phyloP scores from a whole-genome alignment of 177 flowering plant species.

The Tripterygium wilfordii region DNA sequence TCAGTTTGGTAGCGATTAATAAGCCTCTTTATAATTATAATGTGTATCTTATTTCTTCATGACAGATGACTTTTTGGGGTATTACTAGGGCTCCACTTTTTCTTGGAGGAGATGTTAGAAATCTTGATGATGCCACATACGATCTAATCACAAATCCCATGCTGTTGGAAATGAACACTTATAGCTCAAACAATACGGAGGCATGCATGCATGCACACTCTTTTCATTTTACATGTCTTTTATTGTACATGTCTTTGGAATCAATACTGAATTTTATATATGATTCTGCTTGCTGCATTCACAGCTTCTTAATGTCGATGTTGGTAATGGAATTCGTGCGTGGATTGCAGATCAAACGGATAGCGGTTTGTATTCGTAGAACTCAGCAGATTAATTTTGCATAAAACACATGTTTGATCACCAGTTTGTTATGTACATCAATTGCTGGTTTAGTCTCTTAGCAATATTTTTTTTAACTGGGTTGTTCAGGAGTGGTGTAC shows the following conservation, averaged over 20 bases:
- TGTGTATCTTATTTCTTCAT: too few relatives aligned
- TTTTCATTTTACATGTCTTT: background rate
- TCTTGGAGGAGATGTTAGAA: constrained; percentile 88
- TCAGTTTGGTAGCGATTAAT: background rate
- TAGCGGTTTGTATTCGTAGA: constrained; percentile 36
- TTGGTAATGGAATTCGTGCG: constrained; percentile 48
- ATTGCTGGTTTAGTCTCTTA: too few relatives aligned
- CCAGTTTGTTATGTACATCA: background rate
- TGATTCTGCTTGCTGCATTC: constrained; percentile 13
- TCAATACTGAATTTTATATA: too few relatives aligned
- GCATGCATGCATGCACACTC: constrained; percentile 26
- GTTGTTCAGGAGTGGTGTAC: constrained; percentile 57
- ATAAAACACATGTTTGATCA: background rate
- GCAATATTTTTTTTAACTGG: too few relatives aligned
- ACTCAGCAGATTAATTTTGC: background rate
- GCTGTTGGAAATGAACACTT: constrained; percentile 66
- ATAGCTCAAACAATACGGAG: constrained; percentile 75
- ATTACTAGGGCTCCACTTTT: constrained; percentile 90
- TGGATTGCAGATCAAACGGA: constrained; percentile 87
- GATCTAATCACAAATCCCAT: constrained; percentile 71
- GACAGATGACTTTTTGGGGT: constrained; percentile 91
- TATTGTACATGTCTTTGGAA: too few relatives aligned
- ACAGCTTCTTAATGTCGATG: constrained; percentile 50
- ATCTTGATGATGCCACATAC: constrained; percentile 51
- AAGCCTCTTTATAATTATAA: too few relatives aligned